Conservation (phyloP, 106 monocot species). For the Phalaenopsis equestris region DNA sequence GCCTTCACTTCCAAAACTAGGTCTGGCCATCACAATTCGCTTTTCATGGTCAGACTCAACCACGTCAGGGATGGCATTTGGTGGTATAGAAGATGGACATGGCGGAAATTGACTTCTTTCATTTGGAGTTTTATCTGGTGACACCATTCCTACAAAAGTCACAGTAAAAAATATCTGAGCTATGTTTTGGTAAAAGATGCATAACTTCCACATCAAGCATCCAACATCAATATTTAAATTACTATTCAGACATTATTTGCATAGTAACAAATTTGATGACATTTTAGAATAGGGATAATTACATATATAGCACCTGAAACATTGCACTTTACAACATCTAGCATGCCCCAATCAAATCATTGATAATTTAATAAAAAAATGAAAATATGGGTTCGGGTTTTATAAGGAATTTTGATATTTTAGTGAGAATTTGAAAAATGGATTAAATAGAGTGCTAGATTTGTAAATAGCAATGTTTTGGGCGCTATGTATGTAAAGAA, state of each 20-base stretch:
- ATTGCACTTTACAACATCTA: no score
- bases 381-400: no score
- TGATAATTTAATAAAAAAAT: no score
- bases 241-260: background rate
- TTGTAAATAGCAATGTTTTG: no score
- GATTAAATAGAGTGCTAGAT: no score
- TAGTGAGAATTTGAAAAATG: no score
- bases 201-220: background rate
- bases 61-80: constrained; percentile 5
- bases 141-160: background rate
- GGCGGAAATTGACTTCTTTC: constrained; percentile 1
- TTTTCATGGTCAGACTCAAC: constrained; percentile 11
- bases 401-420: no score
- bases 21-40: constrained; percentile 28
- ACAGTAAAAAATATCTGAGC: background rate
- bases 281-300: background rate
- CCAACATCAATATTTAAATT: background rate
- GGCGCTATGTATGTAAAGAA: no score
- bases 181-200: background rate
- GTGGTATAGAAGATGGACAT: constrained; percentile 5
- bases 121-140: background rate
- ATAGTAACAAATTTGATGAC: background rate
- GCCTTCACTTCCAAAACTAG: constrained; percentile 33
- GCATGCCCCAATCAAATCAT: no score
- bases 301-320: no score